Percentiles rank a stretch among this genome's conserved stretches.
phyloP scores from a whole-genome alignment of 148 eudicot genomes.

The Amaranthus cruentus region DNA sequence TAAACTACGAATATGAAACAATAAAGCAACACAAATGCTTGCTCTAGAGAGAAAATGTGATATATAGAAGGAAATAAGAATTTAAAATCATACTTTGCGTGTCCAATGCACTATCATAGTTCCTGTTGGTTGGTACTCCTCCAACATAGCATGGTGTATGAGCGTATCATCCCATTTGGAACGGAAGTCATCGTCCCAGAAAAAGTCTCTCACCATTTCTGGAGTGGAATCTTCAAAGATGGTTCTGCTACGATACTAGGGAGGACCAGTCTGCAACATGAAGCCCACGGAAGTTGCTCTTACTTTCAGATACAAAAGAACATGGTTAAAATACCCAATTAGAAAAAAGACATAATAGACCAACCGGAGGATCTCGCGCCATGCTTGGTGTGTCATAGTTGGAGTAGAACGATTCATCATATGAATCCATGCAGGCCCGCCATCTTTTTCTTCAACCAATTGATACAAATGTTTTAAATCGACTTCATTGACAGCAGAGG shows the following conservation, averaged over 20 bases:
- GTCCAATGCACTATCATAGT: constrained; percentile 9
- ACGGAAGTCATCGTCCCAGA: constrained; percentile 11
- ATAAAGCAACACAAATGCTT: neutral
- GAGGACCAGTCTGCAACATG: constrained; percentile 10
- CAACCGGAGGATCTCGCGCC: constrained; percentile 14
- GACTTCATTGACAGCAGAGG: constrained; percentile 9
- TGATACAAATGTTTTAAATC: constrained; percentile 12
- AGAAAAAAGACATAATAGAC: neutral
- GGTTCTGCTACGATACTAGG: constrained; percentile 11
- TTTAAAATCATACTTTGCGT: neutral
- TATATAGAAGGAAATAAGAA: neutral
- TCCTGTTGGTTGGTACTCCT: constrained; percentile 1
- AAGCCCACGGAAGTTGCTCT: neutral
- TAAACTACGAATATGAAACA: neutral
- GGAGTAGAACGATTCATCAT: constrained; percentile 10
- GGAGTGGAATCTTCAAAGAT: constrained; percentile 11
- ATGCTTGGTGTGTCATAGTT: constrained; percentile 9
- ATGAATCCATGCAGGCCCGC: constrained; percentile 9
- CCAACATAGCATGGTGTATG: constrained; percentile 1
- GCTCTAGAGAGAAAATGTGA: neutral
- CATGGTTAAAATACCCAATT: neutral
- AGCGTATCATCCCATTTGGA: constrained; percentile 12
- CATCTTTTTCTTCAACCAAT: constrained; percentile 10
- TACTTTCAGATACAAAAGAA: neutral
- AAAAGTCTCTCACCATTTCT: constrained; percentile 15